A percentile compares a stretch with the other conserved stretches of the same genome.
Conservation (phyloP, 140 eudicot genomes). For the Anethum foeniculum region DNA sequence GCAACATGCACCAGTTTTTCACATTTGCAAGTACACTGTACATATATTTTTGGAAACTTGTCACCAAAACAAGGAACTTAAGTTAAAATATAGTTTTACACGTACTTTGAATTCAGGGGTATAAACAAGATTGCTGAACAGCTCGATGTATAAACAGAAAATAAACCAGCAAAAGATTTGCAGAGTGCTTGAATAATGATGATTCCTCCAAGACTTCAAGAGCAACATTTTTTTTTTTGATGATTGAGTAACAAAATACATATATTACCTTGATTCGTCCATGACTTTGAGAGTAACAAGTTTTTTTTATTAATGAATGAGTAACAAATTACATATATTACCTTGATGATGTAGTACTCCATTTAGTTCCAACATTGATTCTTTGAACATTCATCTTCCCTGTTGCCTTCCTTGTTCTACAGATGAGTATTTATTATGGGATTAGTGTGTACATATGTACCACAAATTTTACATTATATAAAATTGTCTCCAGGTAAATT, state of each 20-base stretch:
- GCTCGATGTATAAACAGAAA: neutral
- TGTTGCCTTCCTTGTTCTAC: constrained; percentile 45
- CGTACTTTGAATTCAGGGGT: neutral
- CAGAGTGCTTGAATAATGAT: neutral
- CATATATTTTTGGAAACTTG: neutral
- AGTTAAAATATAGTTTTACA: neutral
- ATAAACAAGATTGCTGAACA: neutral
- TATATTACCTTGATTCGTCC: neutral
- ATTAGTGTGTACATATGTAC: neutral
- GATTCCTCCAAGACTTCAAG: neutral
- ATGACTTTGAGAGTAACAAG: neutral
- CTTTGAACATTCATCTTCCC: constrained; percentile 41
- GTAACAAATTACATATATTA: constrained; percentile 4
- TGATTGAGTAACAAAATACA: neutral
- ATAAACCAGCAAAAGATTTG: neutral
- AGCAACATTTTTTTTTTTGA: neutral
- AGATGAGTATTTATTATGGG: constrained; percentile 8
- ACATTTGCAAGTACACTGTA: neutral
- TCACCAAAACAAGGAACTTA: neutral
- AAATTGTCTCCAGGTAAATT: neutral
- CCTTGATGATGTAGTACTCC: constrained; percentile 53
- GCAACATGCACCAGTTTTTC: neutral
- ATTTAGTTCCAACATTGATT: constrained; percentile 38
- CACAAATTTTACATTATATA: neutral
- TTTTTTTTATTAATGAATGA: neutral